Conservation (phyloP, 768 basidiomycete species). For the Amanita phalloides region DNA sequence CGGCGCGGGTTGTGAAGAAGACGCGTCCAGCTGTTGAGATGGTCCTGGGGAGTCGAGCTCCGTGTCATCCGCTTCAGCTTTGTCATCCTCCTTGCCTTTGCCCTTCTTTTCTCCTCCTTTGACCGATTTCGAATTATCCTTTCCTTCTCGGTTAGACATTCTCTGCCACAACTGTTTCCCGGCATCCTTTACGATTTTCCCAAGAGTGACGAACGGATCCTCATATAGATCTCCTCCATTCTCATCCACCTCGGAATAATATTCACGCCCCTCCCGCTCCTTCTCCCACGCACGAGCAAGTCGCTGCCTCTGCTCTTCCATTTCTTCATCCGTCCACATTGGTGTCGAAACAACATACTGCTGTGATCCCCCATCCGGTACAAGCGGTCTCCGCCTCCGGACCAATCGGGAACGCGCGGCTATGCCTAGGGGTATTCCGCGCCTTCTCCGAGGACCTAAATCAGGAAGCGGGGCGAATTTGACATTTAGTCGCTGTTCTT, state of each 20-base stretch:
- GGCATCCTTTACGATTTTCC: slow-evolving; percentile 40
- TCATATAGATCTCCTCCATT: slow-evolving; percentile 17
- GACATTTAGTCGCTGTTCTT: slow-evolving; percentile 23
- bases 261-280: slow-evolving; percentile 12
- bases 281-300: slow-evolving; percentile 11
- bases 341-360: slow-evolving; percentile 10
- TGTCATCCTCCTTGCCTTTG: slow-evolving; percentile 2
- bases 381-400: slow-evolving; percentile 20
- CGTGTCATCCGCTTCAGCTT: slow-evolving; percentile 9
- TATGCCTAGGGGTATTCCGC: slow-evolving; percentile 41
- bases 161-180: slow-evolving; percentile 41
- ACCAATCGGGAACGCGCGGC: slow-evolving; percentile 36
- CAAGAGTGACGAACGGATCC: slow-evolving; percentile 38
- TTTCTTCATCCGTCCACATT: slow-evolving; percentile 29
- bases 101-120: slow-evolving; percentile 10
- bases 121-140: slow-evolving; percentile 10
- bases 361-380: slow-evolving; percentile 5
- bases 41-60: slow-evolving; percentile 6
- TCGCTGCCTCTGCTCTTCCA: slow-evolving; percentile 20
- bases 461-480: slow-evolving; percentile 53
- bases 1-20: not conserved
- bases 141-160: slow-evolving; percentile 26
- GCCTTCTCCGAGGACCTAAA: slow-evolving; percentile 36
- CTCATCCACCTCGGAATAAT: slow-evolving; percentile 5
- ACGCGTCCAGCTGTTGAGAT: not conserved